These are phyloP conservation scores for Aspergillus tubingensis DNA, from an alignment of 2,329 filamentous ascomycete species.

Conservation along the genomic window DNA sequence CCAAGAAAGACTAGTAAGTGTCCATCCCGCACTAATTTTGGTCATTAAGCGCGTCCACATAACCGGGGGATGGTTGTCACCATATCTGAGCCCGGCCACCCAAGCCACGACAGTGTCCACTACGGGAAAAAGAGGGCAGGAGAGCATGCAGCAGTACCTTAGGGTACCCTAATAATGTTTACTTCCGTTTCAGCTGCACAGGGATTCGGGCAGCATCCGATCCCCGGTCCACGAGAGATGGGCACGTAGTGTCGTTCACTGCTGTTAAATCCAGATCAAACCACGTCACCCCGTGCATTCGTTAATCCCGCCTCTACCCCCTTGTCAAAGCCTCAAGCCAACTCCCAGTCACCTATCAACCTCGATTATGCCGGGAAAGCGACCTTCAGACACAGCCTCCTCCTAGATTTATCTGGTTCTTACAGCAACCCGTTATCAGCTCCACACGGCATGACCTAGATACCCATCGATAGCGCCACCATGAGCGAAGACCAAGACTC, in stretches of 20 bases:
- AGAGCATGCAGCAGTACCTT: neutral
- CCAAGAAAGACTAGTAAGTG: too few relatives aligned
- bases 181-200: neutral
- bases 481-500: neutral
- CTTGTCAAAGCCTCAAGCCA: neutral
- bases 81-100: too few relatives aligned
- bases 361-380: neutral
- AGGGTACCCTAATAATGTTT: neutral
- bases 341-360: neutral
- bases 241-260: neutral
- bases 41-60: too few relatives aligned
- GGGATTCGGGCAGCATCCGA: neutral
- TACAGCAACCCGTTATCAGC: neutral
- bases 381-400: neutral
- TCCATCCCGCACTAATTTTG: too few relatives aligned
- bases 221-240: neutral
- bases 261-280: neutral
- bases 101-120: too few relatives aligned
- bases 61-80: too few relatives aligned
- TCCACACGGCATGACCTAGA: neutral
- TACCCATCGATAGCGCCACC: neutral
- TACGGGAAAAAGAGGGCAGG: too few relatives aligned
- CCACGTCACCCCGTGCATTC: neutral
- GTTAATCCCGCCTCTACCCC: neutral
- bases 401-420: neutral